Base-by-base conservation (phyloP, 305 asterid species). In the Fraxinus sp. region DNA sequence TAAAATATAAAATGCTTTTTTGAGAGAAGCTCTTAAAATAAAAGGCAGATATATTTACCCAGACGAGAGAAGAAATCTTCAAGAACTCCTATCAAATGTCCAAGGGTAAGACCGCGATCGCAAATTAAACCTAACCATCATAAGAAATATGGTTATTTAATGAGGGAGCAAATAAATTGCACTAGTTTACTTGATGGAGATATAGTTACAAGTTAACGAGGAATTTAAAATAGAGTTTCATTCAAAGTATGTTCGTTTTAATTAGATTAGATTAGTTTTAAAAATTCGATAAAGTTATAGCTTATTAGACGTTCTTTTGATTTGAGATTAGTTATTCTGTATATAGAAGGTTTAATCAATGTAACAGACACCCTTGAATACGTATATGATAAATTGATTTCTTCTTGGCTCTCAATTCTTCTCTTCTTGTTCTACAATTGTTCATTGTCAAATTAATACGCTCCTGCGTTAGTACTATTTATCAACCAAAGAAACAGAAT, bases 51-150 rank as follows among this genome's bases (percentile, higher is more conserved):
- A 77, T 78, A 76, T 62, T 90, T 88, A 94, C 98, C 98, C 76
- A 96, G 86, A 79, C 97, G 97, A 70, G 97, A 89, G 83, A 96
- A 96, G 91, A 96, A 96, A 83, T 93, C 98, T 2, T 92, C 62
- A 79, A 96, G 94, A 89, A 94, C 97, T 83, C 98, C 98, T 9
- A 92, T 91, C 86, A 96, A 91, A 87, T 96, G 98, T 80, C 97
- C 98, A 85, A 96, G 98, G 71, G 94, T 87, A 83, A 96, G 97
- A 49, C 97, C 97, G 30, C 96, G 97, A 77, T 96, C 98, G 82
- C 99, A 96, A 78, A 93, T 87, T 79, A 96, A 89, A 80, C 98
- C 98, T 95, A 87, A 68, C 59, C 64, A 88, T 49, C 71, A 83
- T 8, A 72, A 57, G 35, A 39, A 77, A 49, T 79, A 81, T 37